Base-by-base conservation (phyloP, 2,329 filamentous ascomycete genomes). In the Bipolaris zeicola region DNA sequence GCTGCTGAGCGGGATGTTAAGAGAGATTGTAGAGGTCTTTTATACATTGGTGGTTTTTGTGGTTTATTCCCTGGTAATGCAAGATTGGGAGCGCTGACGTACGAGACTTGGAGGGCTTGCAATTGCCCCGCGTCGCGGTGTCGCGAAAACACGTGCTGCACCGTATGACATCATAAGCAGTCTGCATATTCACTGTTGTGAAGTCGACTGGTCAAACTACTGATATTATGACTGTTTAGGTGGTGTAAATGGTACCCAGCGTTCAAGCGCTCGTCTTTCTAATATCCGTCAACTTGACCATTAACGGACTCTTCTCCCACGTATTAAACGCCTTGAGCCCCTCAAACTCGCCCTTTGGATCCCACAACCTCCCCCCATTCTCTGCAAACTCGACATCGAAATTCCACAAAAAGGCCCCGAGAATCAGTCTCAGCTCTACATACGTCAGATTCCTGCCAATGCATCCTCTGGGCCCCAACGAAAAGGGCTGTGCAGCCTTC, bases 401-500 rank as follows among this genome's bases (percentile, higher is more conserved):
- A 36, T 73, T 69, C 72, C 73, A 75, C 31, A 75, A 42, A 47
- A 75, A 50, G n/a, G 65, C 64, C 1, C 62, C 70, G 3, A 74
- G 39, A 37, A 73, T 73, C 2, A 75, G 45, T 26, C 70, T 55
- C 56, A 75, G 47, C 55, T 74, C 73, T 18, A 73, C 69, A 60
- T 78, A 78, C 2, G 74, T 73, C 56, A 71, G 26, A 38, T 66
- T 68, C 14, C 65, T 57, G 1, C 73, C 72, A 50, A 76, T 73
- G 44, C 72, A 76, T 3, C 64, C 67, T 16, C 72, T 52, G 0
- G 71, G 72, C 4, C 73, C 72, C 0, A 64, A 57, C 3, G 67
- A 69, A 45, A 75, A 75, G 0, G 72, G 72, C 39, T 73, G 69
- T 3, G 65, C 61, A 6, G 70, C 72, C 34, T 69, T 71, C 54